Conservation (phyloP, 2,329 filamentous ascomycete genomes). For the Diaporthe humulicola region DNA sequence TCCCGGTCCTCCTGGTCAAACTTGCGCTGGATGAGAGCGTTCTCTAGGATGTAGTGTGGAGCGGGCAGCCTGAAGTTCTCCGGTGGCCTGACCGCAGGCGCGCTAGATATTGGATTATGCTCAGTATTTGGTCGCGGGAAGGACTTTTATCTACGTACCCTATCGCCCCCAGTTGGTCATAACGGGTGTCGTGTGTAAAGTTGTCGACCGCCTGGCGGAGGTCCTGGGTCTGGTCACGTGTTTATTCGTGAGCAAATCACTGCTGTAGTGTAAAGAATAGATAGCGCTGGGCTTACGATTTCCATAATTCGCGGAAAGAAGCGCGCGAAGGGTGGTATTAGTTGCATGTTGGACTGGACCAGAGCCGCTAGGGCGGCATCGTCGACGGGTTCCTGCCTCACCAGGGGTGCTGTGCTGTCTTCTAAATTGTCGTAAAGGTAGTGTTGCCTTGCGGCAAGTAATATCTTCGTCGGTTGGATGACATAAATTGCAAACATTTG, state of each 20-base stretch:
- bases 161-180: conserved; percentile 34
- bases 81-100: conserved; percentile 28
- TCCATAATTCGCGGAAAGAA: conserved; percentile 42
- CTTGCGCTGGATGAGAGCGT: conserved; percentile 6
- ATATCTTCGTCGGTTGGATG: conserved; percentile 44
- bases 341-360: conserved; percentile 51
- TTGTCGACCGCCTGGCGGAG: conserved; percentile 37
- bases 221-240: conserved; percentile 35
- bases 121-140: neutral
- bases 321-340: conserved; percentile 50
- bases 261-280: neutral
- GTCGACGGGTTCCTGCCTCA: conserved; percentile 49
- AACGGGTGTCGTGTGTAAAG: conserved; percentile 35
- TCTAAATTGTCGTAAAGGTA: conserved; percentile 51
- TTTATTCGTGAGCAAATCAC: neutral
- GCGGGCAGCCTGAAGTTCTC: conserved; percentile 36
- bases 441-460: conserved; percentile 53
- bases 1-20: conserved; percentile 17
- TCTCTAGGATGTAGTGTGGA: conserved; percentile 37
- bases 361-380: conserved; percentile 50
- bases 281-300: conserved; percentile 33
- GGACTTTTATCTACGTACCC: conserved; percentile 25
- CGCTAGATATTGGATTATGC: neutral
- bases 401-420: conserved; percentile 54
- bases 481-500: conserved; percentile 43